These are phyloP conservation scores for Pyrrhoderma lamaoense DNA, from an alignment of 1,284 basidiomycete species.

Conservation along the genomic window DNA sequence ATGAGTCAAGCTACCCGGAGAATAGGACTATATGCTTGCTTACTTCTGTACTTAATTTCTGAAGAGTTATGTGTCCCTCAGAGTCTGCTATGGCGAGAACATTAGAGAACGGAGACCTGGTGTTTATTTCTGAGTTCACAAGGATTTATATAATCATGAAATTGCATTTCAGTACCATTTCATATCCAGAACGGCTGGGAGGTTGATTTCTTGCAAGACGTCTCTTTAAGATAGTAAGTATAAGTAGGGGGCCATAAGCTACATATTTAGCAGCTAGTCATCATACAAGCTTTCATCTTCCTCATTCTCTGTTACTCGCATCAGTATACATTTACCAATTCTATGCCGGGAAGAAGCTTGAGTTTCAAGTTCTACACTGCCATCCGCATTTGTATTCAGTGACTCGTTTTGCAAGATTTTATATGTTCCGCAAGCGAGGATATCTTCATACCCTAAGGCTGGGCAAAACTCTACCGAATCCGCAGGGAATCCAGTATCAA, in stretches of 20 bases:
- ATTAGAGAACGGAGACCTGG: constrained; percentile 32
- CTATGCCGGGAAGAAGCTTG: constrained; percentile 32
- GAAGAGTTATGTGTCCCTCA: constrained; percentile 67
- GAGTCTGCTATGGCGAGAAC: constrained; percentile 74
- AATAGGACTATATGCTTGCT: constrained; percentile 4
- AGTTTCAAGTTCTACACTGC: constrained; percentile 13
- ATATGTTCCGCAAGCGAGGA: constrained; percentile 90
- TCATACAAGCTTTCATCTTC: not conserved
- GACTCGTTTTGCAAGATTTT: constrained; percentile 46
- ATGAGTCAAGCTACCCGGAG: not conserved
- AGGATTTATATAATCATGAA: not conserved
- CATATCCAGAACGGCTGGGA: constrained; percentile 85
- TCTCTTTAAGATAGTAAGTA: constrained; percentile 35
- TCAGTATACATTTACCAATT: constrained; percentile 60
- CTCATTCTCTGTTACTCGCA: constrained; percentile 36
- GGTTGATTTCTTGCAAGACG: constrained; percentile 60
- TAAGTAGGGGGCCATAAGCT: too few species aligned
- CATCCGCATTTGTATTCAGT: constrained; percentile 19
- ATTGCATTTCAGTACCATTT: constrained; percentile 60
- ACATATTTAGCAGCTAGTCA: not conserved
- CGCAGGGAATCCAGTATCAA: constrained; percentile 80
- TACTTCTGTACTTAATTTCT: constrained; percentile 48
- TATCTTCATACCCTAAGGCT: constrained; percentile 42
- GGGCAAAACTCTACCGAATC: constrained; percentile 90
- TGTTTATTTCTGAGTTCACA: not conserved